A percentile compares a stretch with the other conserved stretches of the same genome.
These are phyloP conservation scores for Dictyostelium discoideum DNA, from an alignment of 78 protist genomes.

Conservation along the genomic window dicty_2.7 NC_007090.3:3401001-3401500, in stretches of 20 bases:
- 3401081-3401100: too few relatives aligned
- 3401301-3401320: conserved; percentile 28
- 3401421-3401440: conserved; percentile 1
- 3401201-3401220: conserved; percentile 18
- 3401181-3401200: too few relatives aligned
- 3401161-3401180: too few relatives aligned
- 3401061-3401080: conserved; percentile 30
- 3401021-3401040: conserved; percentile 46
- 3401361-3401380: background rate
- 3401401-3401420: background rate
- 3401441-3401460: background rate
- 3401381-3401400: background rate
- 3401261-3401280: background rate
- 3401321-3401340: conserved; percentile 27
- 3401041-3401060: conserved; percentile 17
- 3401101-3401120: too few relatives aligned
- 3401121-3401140: too few relatives aligned
- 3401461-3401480: background rate
- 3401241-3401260: background rate
- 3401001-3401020: conserved; percentile 36
- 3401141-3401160: too few relatives aligned
- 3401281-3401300: background rate
- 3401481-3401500: background rate
- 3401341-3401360: conserved; percentile 11
- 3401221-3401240: background rate